These are phyloP conservation scores for Botrytis squamosa DNA, from an alignment of 2,329 filamentous ascomycete genomes.

Conservation along the genomic window DNA sequence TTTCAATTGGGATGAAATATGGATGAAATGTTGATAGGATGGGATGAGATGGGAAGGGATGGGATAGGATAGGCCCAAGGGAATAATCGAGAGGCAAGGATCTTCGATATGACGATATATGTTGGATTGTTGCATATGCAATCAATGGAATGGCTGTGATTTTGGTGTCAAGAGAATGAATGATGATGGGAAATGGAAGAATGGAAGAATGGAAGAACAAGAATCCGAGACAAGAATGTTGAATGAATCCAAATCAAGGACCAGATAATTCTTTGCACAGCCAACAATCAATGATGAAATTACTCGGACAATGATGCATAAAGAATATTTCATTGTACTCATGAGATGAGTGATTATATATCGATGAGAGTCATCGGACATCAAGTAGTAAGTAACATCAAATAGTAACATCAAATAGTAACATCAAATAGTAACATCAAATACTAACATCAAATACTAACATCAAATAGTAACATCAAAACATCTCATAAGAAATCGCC, in stretches of 20 bases:
- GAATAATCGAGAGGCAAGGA: neutral
- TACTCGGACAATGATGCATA: too few species aligned
- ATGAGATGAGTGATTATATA: neutral
- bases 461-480: too few species aligned
- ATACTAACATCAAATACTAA: too few species aligned
- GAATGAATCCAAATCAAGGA: neutral
- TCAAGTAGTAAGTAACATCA: too few species aligned
- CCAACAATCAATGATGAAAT: too few species aligned
- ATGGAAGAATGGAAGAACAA: neutral
- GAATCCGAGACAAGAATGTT: neutral
- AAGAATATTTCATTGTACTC: too few species aligned
- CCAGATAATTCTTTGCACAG: too few species aligned
- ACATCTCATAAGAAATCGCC: too few species aligned
- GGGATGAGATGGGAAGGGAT: too few species aligned
- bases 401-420: too few species aligned
- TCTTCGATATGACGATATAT: conserved; percentile 19
- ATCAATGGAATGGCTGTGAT: neutral
- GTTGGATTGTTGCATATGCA: neutral
- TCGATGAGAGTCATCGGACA: neutral
- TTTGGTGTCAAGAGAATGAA: neutral
- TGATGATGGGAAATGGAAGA: neutral
- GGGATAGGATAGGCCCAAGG: neutral
- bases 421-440: too few species aligned
- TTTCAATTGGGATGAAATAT: neutral
- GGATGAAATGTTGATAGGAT: neutral